A percentile compares a stretch with the other conserved stretches of the same genome.
phyloP scores from a whole-genome alignment of 2,329 filamentous ascomycete species.

The Sporothrix globosa region DNA sequence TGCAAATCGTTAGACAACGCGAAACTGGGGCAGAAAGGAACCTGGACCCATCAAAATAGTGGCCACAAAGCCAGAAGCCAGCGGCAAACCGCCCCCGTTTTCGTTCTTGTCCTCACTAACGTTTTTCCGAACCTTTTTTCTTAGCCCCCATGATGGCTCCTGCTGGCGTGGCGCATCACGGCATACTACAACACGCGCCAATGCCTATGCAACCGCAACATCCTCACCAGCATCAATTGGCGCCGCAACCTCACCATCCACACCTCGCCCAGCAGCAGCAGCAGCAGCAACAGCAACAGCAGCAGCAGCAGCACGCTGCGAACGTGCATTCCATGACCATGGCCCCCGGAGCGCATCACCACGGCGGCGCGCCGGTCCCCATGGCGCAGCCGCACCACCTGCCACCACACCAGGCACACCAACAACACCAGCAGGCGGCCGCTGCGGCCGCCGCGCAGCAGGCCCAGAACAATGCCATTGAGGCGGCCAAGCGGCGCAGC shows the following conservation, averaged over 20 bases:
- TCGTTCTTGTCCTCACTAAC: constrained; percentile 23
- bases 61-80: constrained; percentile 3
- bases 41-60: constrained; percentile 7
- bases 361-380: constrained; percentile 28
- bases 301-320: constrained; percentile 28
- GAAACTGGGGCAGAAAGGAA: constrained; percentile 11
- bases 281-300: constrained; percentile 13
- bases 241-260: constrained; percentile 21
- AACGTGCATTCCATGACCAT: constrained; percentile 30
- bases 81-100: background rate
- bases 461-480: constrained; percentile 58
- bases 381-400: constrained; percentile 30
- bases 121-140: constrained; percentile 25
- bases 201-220: constrained; percentile 31
- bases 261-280: background rate
- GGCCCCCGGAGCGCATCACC: constrained; percentile 27
- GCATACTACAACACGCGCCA: constrained; percentile 31
- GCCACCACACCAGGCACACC: constrained; percentile 47
- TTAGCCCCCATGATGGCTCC: constrained; percentile 34
- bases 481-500: constrained; percentile 76
- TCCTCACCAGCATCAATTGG: constrained; percentile 14
- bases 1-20: constrained; percentile 14
- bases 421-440: constrained; percentile 42
- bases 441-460: constrained; percentile 57
- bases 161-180: constrained; percentile 30